Evolutionary conservation across 179 eudicot species (phyloP).

Genomic region (Drosera spatulata): DNA sequence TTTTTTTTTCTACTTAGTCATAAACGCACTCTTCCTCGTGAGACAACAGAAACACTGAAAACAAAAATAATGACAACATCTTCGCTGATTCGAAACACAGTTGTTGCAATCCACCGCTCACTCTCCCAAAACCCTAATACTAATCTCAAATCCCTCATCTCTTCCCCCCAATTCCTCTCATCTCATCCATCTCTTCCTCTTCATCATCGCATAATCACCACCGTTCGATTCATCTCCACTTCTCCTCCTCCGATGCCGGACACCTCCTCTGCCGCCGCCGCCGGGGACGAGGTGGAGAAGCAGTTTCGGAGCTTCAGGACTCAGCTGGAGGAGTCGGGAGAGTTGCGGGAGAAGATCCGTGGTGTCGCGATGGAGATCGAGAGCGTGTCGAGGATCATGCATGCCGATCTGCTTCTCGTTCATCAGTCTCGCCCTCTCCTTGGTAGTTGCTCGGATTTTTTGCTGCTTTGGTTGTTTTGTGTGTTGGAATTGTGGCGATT

Average conservation of each 20-base stretch:
- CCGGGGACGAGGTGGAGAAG: slow-evolving; percentile 27
- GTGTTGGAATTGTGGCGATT: neutral
- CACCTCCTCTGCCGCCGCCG: slow-evolving; percentile 16
- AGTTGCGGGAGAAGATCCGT: slow-evolving; percentile 54
- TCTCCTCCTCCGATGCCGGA: slow-evolving; percentile 39
- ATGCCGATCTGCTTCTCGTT: slow-evolving; percentile 62
- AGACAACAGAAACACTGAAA: too few relatives aligned
- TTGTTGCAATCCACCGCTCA: slow-evolving; percentile 11
- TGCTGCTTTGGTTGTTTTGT: neutral
- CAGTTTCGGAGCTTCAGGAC: slow-evolving; percentile 62
- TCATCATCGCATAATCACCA: slow-evolving; percentile 5
- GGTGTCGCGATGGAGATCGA: slow-evolving; percentile 63
- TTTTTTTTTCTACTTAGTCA: too few relatives aligned
- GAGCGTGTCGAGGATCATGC: slow-evolving; percentile 53
- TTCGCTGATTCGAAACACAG: slow-evolving; percentile 30
- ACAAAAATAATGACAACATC: slow-evolving; percentile 22
- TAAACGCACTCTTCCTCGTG: too few relatives aligned
- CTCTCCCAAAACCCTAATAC: slow-evolving; percentile 40
- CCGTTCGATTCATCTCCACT: slow-evolving; percentile 4
- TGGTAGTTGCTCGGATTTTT: slow-evolving; percentile 23
- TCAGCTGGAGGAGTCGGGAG: slow-evolving; percentile 61
- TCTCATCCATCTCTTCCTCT: slow-evolving; percentile 3
- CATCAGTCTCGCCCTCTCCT: slow-evolving; percentile 74
- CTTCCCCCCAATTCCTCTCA: slow-evolving; percentile 3
- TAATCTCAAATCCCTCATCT: neutral